These are phyloP conservation scores for Sarocladium strictum DNA, from an alignment of 2,329 filamentous ascomycete species.

Conservation along the genomic window DNA sequence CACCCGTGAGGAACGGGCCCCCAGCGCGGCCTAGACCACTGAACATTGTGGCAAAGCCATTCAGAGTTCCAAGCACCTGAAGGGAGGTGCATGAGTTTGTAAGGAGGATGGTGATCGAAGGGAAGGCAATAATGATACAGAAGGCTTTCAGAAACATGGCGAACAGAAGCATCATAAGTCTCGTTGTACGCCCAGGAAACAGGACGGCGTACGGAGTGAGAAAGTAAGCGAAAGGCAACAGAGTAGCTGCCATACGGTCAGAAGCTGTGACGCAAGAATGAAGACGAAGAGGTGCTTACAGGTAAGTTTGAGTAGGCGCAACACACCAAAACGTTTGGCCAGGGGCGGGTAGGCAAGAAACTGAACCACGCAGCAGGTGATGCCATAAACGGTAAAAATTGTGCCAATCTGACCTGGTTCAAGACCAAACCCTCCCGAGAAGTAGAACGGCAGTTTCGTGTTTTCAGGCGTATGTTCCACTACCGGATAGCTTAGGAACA, in stretches of 20 bases:
- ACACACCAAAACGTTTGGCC: constrained; percentile 65
- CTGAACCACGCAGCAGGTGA: constrained; percentile 74
- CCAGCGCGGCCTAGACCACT: constrained; percentile 72
- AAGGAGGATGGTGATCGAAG: constrained; percentile 81
- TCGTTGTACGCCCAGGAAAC: constrained; percentile 37
- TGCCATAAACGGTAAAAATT: constrained; percentile 77
- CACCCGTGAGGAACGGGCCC: constrained; percentile 70
- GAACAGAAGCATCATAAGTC: constrained; percentile 56
- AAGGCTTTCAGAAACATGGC: constrained; percentile 71
- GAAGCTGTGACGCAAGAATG: background rate
- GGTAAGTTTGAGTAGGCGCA: constrained; percentile 66
- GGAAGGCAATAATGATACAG: constrained; percentile 78
- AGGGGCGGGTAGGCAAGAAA: constrained; percentile 79
- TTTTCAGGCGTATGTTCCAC: constrained; percentile 52
- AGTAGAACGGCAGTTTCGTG: constrained; percentile 68
- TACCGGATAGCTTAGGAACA: constrained; percentile 75
- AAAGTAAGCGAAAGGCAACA: constrained; percentile 72
- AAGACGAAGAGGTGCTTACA: constrained; percentile 27
- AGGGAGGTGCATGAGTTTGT: constrained; percentile 79
- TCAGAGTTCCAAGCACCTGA: constrained; percentile 74
- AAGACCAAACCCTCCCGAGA: constrained; percentile 73
- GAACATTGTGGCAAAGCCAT: constrained; percentile 81
- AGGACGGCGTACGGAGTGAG: constrained; percentile 77
- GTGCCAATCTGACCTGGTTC: constrained; percentile 71
- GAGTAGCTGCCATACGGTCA: constrained; percentile 37